These are phyloP conservation scores for Taphrina deformans DNA, from an alignment of 1,139 yeast species.

Conservation along the genomic window DNA sequence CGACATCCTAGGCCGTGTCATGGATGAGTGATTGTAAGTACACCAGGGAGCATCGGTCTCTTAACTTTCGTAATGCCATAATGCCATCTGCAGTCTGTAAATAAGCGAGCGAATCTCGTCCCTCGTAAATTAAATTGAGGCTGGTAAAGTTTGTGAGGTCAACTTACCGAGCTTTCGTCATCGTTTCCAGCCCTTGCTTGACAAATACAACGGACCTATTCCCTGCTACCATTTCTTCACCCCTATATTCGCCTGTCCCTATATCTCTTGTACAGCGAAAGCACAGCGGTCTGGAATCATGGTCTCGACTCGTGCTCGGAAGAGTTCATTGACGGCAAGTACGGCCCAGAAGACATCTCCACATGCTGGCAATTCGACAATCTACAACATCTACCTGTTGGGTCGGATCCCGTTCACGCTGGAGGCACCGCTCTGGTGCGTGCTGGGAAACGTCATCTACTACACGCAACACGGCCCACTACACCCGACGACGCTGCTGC, in stretches of 20 bases:
- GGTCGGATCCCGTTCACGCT: constrained; percentile 20
- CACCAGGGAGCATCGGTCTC: too few relatives aligned
- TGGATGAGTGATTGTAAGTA: too few relatives aligned
- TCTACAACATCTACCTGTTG: constrained; percentile 2
- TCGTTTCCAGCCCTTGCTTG: too few relatives aligned
- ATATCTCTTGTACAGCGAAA: too few relatives aligned
- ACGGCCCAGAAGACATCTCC: background rate
- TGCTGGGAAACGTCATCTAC: background rate
- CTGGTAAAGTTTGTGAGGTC: background rate
- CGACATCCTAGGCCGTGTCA: too few relatives aligned
- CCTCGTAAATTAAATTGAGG: background rate
- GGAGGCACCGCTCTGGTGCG: constrained; percentile 12
- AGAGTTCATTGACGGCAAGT: background rate
- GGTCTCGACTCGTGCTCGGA: background rate
- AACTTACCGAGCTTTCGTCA: background rate
- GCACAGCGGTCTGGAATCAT: too few relatives aligned
- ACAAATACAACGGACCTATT: too few relatives aligned
- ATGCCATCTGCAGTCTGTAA: too few relatives aligned
- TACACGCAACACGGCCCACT: background rate
- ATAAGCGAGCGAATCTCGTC: too few relatives aligned
- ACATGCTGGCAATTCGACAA: background rate
- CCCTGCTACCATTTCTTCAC: too few relatives aligned
- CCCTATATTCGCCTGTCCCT: too few relatives aligned
- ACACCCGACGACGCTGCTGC: background rate
- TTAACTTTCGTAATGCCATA: too few relatives aligned